phyloP scores from a whole-genome alignment of 352 stramenopile genomes.

The Phytophthora boehmeriae region DNA sequence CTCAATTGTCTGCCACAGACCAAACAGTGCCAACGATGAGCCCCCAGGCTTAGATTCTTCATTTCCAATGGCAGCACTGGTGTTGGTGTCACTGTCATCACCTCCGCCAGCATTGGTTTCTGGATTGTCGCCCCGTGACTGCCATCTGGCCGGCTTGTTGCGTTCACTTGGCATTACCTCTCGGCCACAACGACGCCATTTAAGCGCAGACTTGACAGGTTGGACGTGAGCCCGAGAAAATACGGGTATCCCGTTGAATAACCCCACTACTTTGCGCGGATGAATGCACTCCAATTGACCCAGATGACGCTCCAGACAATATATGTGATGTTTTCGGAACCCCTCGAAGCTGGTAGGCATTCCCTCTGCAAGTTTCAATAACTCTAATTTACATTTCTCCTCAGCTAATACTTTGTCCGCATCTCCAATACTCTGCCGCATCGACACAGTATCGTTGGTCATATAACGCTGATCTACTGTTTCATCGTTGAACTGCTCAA shows the following conservation, averaged over 20 bases:
- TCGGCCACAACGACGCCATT: conserved; percentile 75
- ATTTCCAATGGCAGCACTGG: conserved; percentile 1
- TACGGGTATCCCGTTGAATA: conserved; percentile 82
- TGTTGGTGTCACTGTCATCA: conserved; percentile 21
- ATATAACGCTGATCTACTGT: neutral
- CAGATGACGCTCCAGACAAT: conserved; percentile 81
- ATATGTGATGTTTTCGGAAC: conserved; percentile 83
- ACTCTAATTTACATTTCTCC: conserved; percentile 44
- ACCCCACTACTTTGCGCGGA: conserved; percentile 64
- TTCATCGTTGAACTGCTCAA: conserved; percentile 51
- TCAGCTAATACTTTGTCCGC: conserved; percentile 23
- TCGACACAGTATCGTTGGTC: neutral
- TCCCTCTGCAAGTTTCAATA: conserved; percentile 52
- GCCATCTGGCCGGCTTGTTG: conserved; percentile 62
- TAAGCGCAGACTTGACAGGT: conserved; percentile 54
- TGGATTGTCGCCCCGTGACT: conserved; percentile 21
- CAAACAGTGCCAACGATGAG: conserved; percentile 56
- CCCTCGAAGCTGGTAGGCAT: conserved; percentile 81
- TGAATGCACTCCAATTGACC: conserved; percentile 66
- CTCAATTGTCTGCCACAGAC: conserved; percentile 76
- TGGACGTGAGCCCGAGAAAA: conserved; percentile 73
- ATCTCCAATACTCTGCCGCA: conserved; percentile 7
- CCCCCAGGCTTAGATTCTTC: conserved; percentile 1
- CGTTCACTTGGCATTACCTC: conserved; percentile 60
- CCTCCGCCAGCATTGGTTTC: conserved; percentile 4